Conservation (phyloP, 1,139 yeast species). For the Trichomonascaceae sp. region DNA sequence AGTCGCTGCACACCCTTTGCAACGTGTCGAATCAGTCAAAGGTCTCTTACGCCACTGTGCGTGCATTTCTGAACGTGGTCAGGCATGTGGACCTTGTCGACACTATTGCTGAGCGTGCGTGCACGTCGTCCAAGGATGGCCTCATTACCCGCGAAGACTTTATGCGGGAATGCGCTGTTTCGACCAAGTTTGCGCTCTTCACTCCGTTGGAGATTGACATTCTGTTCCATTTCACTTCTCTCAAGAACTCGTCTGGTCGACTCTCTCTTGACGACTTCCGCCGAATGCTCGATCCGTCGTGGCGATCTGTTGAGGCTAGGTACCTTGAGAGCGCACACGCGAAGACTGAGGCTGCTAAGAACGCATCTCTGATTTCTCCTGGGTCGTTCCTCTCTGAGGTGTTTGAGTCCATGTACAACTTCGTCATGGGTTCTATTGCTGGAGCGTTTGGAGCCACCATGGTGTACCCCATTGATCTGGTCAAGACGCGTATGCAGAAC, state of each 20-base stretch:
- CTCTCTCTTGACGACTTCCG: constrained; percentile 29
- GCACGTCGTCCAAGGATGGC: constrained; percentile 24
- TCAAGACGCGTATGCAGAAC: constrained; percentile 96
- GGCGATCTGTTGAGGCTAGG: constrained; percentile 28
- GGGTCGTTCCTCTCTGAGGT: constrained; percentile 31
- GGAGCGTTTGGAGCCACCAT: constrained; percentile 97
- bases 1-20: constrained; percentile 28
- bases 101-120: constrained; percentile 25
- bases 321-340: constrained; percentile 22
- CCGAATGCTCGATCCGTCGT: constrained; percentile 31
- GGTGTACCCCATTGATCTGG: constrained; percentile 95
- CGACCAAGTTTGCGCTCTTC: constrained; percentile 30
- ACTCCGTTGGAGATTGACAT: constrained; percentile 35
- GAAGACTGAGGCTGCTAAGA: constrained; percentile 30
- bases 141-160: constrained; percentile 28
- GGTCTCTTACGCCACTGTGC: constrained; percentile 31
- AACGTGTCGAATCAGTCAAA: constrained; percentile 23
- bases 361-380: constrained; percentile 26
- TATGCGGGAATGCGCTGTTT: constrained; percentile 28
- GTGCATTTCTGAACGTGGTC: constrained; percentile 32
- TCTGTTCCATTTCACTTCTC: constrained; percentile 31
- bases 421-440: constrained; percentile 83
- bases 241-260: constrained; percentile 24
- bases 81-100: constrained; percentile 32
- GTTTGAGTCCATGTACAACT: constrained; percentile 79